Base-by-base conservation (phyloP, 106 monocot genomes). In the Dendrobium huoshanense region DNA sequence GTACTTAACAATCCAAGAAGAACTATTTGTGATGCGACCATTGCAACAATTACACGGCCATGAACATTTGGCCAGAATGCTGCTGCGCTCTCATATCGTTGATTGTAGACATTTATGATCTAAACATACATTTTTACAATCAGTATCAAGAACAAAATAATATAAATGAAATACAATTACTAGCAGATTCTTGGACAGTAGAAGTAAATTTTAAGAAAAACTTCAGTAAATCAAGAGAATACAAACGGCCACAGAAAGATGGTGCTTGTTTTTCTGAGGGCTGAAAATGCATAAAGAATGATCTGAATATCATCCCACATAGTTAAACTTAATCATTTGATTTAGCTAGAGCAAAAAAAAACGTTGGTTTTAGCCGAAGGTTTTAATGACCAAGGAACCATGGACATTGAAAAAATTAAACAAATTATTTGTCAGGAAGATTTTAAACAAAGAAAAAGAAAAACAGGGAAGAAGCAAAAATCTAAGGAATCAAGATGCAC, bases 51-150 rank as follows among this genome's bases (percentile, higher is more conserved):
- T 75, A 95, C 83, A n/a, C 92, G 88, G 13, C 82, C 25, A 85
- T 95, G 92, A 18, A 95, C 95, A 82, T 84, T 88, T 45, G 95
- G 95, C 95, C 95, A 95, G 82, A 92, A 95, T 84, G 87, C 88
- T 45, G 87, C 95, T 16, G 77, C 88, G 54, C 95, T 95, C 56
- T 95, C 95, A 76, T 95, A 95, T 77, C 92, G 85, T 88, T 92
- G 92, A 78, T 95, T 90, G 86, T 95, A 95, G 51, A 95, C 95
- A 59, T 92, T 95, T 77, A 95, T 92, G 19, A 95, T 88, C 95
- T 95, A 73, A 77, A 72, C 1, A 29, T 51, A 22, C 18, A 65
- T 51, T 0, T 15, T 10, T 51, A 51, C 31, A 10, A 77, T 31
- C 49, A 77, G 11, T 25, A 24, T 0, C n/a, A 54, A 33, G 3